Conservation (phyloP, 1,284 basidiomycete genomes). For the Xanthoconium separans region DNA sequence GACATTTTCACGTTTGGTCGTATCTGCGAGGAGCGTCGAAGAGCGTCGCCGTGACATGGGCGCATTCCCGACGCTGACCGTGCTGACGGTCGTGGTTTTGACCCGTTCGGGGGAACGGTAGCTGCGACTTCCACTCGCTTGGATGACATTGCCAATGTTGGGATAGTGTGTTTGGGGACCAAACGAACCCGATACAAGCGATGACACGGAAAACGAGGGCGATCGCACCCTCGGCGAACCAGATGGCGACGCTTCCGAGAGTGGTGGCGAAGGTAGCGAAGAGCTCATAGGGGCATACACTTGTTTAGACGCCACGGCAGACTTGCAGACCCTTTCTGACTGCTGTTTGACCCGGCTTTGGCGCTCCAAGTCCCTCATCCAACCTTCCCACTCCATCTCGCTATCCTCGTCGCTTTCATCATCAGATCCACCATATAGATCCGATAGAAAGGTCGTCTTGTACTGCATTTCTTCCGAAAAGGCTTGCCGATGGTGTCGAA, state of each 20-base stretch:
- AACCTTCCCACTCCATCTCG: conserved; percentile 61
- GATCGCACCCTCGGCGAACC: conserved; percentile 28
- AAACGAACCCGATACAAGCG: conserved; percentile 16
- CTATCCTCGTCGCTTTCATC: conserved; percentile 43
- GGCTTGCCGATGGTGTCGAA: conserved; percentile 20
- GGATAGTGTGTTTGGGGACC: conserved; percentile 13
- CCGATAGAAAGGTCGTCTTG: conserved; percentile 4
- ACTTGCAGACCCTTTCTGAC: conserved; percentile 4
- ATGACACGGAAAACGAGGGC: conserved; percentile 25
- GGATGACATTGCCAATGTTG: conserved; percentile 24
- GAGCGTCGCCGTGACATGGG: conserved; percentile 23
- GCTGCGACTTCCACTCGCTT: background rate
- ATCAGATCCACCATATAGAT: conserved; percentile 21
- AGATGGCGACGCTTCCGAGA: conserved; percentile 31
- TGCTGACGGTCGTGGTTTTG: conserved; percentile 19
- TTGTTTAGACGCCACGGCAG: background rate
- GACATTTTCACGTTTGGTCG: conserved; percentile 5
- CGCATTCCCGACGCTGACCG: conserved; percentile 24
- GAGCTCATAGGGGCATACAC: background rate
- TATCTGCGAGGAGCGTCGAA: conserved; percentile 21
- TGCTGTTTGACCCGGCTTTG: conserved; percentile 31
- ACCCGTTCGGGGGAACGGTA: conserved; percentile 7
- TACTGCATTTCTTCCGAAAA: conserved; percentile 21
- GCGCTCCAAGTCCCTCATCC: conserved; percentile 51
- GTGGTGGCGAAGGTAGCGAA: conserved; percentile 25